Evolutionary conservation across 73 alveolate genomes (phyloP), one percentile per base, ranked within the genome.

Genomic region (Loxodes magnus): DNA sequence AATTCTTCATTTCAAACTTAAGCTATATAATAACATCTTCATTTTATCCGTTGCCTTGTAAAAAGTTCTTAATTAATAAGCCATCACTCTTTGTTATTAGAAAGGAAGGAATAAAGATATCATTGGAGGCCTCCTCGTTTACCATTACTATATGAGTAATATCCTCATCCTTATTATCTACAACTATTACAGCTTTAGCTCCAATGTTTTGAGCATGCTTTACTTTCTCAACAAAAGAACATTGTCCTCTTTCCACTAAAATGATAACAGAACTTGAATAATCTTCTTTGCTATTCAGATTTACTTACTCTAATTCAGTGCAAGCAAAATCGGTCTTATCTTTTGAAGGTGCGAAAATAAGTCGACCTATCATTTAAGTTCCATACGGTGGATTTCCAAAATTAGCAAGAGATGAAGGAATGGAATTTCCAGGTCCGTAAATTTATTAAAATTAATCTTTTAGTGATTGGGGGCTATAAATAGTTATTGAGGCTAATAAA

Each of bases 201-300:
- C 93, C 90, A 4, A 61, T 66, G 38, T 22, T 56, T 67, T 79
- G 84, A 14, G 76, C 91, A 38, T 79, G 48, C 48, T 81, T 54
- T 0, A 74, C 93, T 68, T 79, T 62, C n/a, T 52, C 57, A 28
- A 76, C 69, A 44, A 75, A 79, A 23, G 79, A 53, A 28, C 93
- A 79, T 23, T 57, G 70, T 0, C 89, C 78, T 39, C 92, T 68
- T 55, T 64, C 68, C 24, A 52, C 51, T 19, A 79, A 10, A 48
- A 79, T 22, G 30, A 59, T 25, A 25, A 14, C 27, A 15, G 56
- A 4, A 56, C 31, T 22, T 24, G 41, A 16, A 9, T 21, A 7
- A 21, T 9, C 16, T 10, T 12, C 23, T 10, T 46, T 41, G 7
- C n/a, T 41, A 10, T 46, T 24, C 43, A 12, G 14, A 16, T 16